These are phyloP conservation scores for Fusarium sp. DNA, from an alignment of 2,329 filamentous ascomycete species.

Conservation along the genomic window DNA sequence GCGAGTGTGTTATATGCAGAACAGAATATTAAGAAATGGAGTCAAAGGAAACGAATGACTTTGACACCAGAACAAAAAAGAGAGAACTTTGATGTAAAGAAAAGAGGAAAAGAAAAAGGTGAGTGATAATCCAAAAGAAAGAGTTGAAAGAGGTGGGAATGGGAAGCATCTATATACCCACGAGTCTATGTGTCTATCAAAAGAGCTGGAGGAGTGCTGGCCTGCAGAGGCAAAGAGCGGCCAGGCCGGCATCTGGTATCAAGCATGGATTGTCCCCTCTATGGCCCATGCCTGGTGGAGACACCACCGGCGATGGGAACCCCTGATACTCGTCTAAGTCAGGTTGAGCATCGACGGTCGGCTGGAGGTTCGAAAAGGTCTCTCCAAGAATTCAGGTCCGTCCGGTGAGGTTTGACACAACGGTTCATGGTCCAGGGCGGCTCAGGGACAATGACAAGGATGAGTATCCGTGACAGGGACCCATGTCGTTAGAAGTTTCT, in stretches of 20 bases:
- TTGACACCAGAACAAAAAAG: conserved; percentile 51
- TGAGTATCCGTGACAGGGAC: conserved; percentile 11
- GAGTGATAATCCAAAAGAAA: conserved; percentile 38
- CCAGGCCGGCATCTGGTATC: conserved; percentile 36
- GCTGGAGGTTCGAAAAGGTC: conserved; percentile 20
- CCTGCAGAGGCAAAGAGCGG: conserved; percentile 30
- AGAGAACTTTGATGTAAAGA: conserved; percentile 33
- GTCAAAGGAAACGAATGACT: conserved; percentile 68
- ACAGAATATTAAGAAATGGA: conserved; percentile 43
- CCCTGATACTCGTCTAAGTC: conserved; percentile 19
- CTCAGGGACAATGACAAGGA: conserved; percentile 31
- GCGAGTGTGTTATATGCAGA: conserved; percentile 36
- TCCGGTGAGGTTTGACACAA: conserved; percentile 37
- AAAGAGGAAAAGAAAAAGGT: conserved; percentile 43
- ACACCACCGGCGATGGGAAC: conserved; percentile 26
- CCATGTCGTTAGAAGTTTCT: conserved; percentile 9
- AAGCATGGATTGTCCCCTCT: conserved; percentile 26
- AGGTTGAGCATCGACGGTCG: conserved; percentile 25
- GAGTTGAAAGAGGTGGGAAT: conserved; percentile 33
- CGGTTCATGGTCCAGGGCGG: conserved; percentile 35
- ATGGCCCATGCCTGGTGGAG: conserved; percentile 34
- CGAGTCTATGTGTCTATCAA: conserved; percentile 5
- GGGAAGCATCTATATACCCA: conserved; percentile 45
- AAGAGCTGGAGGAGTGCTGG: neutral
- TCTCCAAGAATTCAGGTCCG: conserved; percentile 31